These are phyloP conservation scores for Cyclotella baltica DNA, from an alignment of 108 stramenopile genomes.

Conservation along the genomic window DNA sequence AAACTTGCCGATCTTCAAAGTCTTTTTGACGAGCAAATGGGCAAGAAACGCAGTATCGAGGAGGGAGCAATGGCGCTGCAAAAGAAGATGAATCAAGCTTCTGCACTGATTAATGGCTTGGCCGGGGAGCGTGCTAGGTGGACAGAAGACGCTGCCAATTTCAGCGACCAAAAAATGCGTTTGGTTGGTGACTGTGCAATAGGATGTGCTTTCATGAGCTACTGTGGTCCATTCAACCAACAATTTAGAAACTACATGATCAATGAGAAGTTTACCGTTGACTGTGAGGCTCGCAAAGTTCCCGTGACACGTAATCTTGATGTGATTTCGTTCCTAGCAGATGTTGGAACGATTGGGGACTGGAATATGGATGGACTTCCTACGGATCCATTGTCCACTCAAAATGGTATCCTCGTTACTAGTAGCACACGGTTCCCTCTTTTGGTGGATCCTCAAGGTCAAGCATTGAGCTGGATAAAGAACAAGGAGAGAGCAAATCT, in stretches of 20 bases:
- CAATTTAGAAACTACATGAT: conserved; percentile 85
- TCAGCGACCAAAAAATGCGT: conserved; percentile 82
- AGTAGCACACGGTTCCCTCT: conserved; percentile 86
- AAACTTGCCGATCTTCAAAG: conserved; percentile 76
- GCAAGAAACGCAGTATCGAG: conserved; percentile 78
- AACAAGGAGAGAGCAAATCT: conserved; percentile 80
- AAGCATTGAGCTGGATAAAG: conserved; percentile 89
- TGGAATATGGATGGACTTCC: conserved; percentile 93
- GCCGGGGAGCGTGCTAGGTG: conserved; percentile 87
- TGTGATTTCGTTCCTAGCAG: conserved; percentile 85
- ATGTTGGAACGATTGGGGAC: conserved; percentile 89
- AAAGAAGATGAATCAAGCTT: conserved; percentile 91
- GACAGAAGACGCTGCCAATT: conserved; percentile 90
- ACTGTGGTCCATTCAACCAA: conserved; percentile 94
- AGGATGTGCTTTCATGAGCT: conserved; percentile 88
- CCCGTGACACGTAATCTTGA: conserved; percentile 86
- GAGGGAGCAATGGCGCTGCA: conserved; percentile 79
- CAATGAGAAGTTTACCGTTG: conserved; percentile 82
- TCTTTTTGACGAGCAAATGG: conserved; percentile 88
- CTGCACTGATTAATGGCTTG: conserved; percentile 84
- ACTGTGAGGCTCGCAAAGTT: conserved; percentile 79
- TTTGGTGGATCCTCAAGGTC: conserved; percentile 92
- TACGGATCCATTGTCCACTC: conserved; percentile 87
- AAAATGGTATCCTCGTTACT: conserved; percentile 95
- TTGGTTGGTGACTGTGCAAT: conserved; percentile 93